phyloP scores from a whole-genome alignment of 441 rosid species.

The Metrosideros polymorpha region DNA sequence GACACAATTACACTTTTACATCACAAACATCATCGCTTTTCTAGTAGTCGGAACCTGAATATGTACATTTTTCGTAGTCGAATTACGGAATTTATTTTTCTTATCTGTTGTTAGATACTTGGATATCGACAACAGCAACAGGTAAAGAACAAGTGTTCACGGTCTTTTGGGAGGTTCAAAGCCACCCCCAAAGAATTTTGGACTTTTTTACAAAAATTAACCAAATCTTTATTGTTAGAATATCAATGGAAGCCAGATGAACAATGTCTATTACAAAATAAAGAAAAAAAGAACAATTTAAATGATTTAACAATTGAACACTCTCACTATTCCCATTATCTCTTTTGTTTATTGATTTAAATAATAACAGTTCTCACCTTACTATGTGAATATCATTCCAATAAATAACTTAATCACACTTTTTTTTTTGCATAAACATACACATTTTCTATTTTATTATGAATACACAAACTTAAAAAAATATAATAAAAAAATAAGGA shows the following conservation, averaged over 20 bases:
- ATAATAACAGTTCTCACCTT: not conserved
- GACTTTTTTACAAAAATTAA: not conserved
- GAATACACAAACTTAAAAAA: not conserved
- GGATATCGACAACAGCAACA: too few relatives aligned
- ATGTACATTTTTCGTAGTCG: too few relatives aligned
- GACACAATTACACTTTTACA: too few relatives aligned
- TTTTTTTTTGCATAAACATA: not conserved
- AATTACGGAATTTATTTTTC: too few relatives aligned
- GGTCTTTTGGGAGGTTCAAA: too few relatives aligned
- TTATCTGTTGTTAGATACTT: too few relatives aligned
- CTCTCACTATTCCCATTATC: not conserved
- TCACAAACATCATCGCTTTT: too few relatives aligned
- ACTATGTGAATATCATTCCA: not conserved
- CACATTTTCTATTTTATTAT: not conserved
- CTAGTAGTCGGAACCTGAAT: too few relatives aligned
- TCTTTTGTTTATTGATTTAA: not conserved
- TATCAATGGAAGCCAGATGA: too few relatives aligned
- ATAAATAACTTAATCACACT: not conserved
- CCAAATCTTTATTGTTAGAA: not conserved
- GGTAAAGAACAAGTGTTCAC: too few relatives aligned
- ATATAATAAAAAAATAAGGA: accelerated
- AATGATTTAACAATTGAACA: not conserved
- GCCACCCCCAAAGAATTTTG: too few relatives aligned
- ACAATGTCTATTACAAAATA: not conserved
- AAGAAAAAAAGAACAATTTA: not conserved